These are phyloP conservation scores for Sporothrix pallida DNA, from an alignment of 2,329 filamentous ascomycete genomes.

Conservation along the genomic window DNA sequence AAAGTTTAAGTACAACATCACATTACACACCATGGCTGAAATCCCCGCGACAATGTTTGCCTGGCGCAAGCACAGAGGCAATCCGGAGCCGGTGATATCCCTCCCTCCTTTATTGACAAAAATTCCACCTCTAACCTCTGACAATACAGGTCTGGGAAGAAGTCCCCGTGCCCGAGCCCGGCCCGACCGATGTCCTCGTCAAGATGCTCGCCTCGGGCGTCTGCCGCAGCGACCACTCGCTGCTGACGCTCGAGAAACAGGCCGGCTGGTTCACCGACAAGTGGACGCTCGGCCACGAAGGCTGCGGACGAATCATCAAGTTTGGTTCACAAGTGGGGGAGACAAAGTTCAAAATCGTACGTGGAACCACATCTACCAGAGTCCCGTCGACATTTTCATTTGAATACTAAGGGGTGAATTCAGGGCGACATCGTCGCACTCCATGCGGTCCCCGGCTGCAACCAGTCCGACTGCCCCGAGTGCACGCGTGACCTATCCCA, in stretches of 20 bases:
- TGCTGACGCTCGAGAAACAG: constrained; percentile 29
- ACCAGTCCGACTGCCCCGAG: constrained; percentile 26
- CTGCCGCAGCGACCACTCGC: constrained; percentile 29
- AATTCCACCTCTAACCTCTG: too few species aligned
- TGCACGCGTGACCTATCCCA: constrained; percentile 27
- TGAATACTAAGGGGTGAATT: neutral
- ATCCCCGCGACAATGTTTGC: constrained; percentile 27
- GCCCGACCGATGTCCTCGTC: constrained; percentile 48
- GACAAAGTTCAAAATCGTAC: constrained; percentile 16
- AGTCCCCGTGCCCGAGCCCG: constrained; percentile 51
- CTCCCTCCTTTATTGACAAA: too few species aligned
- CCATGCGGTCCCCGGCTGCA: constrained; percentile 24
- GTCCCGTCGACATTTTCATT: neutral
- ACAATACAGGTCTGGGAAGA: constrained; percentile 40
- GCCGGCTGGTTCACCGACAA: constrained; percentile 24
- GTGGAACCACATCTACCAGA: neutral
- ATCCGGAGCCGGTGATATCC: constrained; percentile 25
- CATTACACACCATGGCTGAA: neutral
- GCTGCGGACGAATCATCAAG: constrained; percentile 22
- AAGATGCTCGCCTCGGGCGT: constrained; percentile 37
- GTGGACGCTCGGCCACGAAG: constrained; percentile 29
- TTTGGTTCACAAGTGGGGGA: constrained; percentile 1
- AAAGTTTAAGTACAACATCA: neutral
- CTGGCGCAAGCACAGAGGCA: constrained; percentile 30
- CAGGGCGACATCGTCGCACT: constrained; percentile 25